Evolutionary conservation across 495 filamentous ascomycete genomes (phyloP), one percentile per base, ranked within the genome.

Genomic region (Tuber calosporum): DNA sequence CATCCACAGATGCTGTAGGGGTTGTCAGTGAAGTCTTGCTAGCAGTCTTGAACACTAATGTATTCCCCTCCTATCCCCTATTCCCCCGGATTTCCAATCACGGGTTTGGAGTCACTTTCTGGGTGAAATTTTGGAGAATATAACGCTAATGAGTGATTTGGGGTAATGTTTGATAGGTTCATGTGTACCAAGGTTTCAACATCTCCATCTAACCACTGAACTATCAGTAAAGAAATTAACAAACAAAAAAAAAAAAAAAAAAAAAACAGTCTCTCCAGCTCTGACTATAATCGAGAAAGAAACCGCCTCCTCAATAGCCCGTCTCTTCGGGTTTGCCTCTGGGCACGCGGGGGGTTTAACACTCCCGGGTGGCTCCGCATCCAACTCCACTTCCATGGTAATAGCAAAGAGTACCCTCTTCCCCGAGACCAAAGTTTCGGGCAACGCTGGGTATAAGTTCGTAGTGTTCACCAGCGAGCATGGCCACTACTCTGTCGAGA

Each of bases 401-500:
- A 90, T 97, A 76, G 95, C 95, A 48, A 89, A 94, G 69, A 97
- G 97, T 84, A 90, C 87, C 8, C 85, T 97, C 2, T 95, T 87
- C 82, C 94, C 94, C 0, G 84, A 83, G 34, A 91, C 89, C 48
- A 96, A 96, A 82, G 84, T 82, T 15, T 80, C 87, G 7, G 94
- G 95, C 26, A 91, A 92, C 80, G 86, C 82, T 11, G 79, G 79
- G 13, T 86, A 87, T 76, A 82, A 84, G 9, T 93, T 97, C 75
- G 87, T 93, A 13, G 85, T 97, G n/a, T 97, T 97, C 86, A 96
- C 94, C 22, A 91, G 88, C 77, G 88, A 85, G 37, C 93, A 97
- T 81, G 93, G 93, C 1, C 94, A 97, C 84, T 98, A 97, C 84
- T 93, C 90, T 62, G 86, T 97, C n/a, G 92, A 96, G 81, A 97